A percentile compares a stretch with the other conserved stretches of the same genome.
Evolutionary conservation across 352 stramenopile species (phyloP).

Genomic region (Thalassiosira oceanica): DNA sequence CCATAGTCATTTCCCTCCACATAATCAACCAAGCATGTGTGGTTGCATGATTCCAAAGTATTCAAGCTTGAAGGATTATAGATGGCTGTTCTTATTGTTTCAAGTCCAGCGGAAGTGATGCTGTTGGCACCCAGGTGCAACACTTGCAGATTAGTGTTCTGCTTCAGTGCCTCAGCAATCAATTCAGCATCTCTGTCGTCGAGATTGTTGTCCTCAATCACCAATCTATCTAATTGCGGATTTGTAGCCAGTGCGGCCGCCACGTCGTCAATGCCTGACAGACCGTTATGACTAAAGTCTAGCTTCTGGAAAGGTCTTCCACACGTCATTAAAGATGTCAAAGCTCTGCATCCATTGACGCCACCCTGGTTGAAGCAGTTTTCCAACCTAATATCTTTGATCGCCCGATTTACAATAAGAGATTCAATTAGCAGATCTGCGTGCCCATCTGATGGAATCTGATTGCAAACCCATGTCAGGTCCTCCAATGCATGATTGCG

Average conservation of each 20-base stretch:
- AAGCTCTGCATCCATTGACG: no score
- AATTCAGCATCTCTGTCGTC: conserved; percentile 1
- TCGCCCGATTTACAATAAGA: no score
- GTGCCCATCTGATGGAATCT: no score
- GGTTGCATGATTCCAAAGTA: not conserved
- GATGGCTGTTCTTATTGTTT: not conserved
- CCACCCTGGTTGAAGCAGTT: no score
- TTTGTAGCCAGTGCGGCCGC: not conserved
- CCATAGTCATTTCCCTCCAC: not conserved
- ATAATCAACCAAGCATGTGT: not conserved
- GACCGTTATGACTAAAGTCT: no score
- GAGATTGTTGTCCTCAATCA: conserved; percentile 1
- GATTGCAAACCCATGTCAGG: no score
- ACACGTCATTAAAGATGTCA: no score
- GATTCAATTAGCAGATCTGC: no score
- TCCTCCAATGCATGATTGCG: no score
- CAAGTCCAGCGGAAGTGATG: conserved; percentile 3
- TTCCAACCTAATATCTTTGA: no score
- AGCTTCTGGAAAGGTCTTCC: no score
- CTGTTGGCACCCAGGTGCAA: conserved; percentile 8
- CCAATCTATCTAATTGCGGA: conserved; percentile 3
- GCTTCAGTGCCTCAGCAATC: conserved; percentile 4
- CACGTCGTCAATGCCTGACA: no score
- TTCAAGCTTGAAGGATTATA: conserved; percentile 12
- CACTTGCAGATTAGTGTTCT: conserved; percentile 1